Conservation (phyloP, 2,329 filamentous ascomycete genomes). For the Alternaria novae-zelandiae region DNA sequence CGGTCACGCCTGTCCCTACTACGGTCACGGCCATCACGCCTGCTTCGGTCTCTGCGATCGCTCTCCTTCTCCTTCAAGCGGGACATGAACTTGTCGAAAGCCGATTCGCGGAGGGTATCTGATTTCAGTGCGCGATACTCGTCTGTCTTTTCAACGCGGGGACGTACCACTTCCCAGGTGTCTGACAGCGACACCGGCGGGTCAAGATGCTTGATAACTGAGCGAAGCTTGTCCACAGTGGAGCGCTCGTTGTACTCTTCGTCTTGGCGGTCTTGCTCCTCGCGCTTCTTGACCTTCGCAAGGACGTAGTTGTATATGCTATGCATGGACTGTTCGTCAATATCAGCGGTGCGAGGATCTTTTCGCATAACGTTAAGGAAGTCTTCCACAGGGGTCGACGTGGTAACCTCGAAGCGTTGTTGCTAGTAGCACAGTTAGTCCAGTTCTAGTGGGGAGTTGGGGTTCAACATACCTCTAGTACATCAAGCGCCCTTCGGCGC, state of each 20-base stretch:
- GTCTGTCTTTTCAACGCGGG: slow-evolving; percentile 77
- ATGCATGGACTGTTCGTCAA: slow-evolving; percentile 78
- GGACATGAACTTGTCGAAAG: slow-evolving; percentile 90
- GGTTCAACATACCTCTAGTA: slow-evolving; percentile 76
- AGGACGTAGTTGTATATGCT: slow-evolving; percentile 87
- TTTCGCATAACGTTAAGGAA: slow-evolving; percentile 82
- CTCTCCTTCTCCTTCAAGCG: slow-evolving; percentile 87
- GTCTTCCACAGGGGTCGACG: slow-evolving; percentile 86
- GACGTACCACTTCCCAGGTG: slow-evolving; percentile 86
- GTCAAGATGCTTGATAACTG: slow-evolving; percentile 86
- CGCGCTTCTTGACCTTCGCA: slow-evolving; percentile 82
- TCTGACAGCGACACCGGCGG: slow-evolving; percentile 79
- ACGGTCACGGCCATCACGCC: slow-evolving; percentile 54
- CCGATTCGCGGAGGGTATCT: slow-evolving; percentile 80
- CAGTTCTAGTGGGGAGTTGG: not conserved
- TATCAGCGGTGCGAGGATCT: slow-evolving; percentile 86
- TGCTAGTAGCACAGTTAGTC: slow-evolving; percentile 62
- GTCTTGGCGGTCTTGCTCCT: slow-evolving; percentile 82
- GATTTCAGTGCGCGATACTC: slow-evolving; percentile 84
- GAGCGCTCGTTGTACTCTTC: slow-evolving; percentile 85
- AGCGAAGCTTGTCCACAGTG: slow-evolving; percentile 82
- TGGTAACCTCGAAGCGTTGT: slow-evolving; percentile 87
- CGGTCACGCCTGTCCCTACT: slow-evolving; percentile 50
- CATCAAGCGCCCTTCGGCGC: slow-evolving; percentile 84
- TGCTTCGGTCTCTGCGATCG: slow-evolving; percentile 60